Conservation (phyloP, 495 filamentous ascomycete species). For the Podospora appendiculata region DNA sequence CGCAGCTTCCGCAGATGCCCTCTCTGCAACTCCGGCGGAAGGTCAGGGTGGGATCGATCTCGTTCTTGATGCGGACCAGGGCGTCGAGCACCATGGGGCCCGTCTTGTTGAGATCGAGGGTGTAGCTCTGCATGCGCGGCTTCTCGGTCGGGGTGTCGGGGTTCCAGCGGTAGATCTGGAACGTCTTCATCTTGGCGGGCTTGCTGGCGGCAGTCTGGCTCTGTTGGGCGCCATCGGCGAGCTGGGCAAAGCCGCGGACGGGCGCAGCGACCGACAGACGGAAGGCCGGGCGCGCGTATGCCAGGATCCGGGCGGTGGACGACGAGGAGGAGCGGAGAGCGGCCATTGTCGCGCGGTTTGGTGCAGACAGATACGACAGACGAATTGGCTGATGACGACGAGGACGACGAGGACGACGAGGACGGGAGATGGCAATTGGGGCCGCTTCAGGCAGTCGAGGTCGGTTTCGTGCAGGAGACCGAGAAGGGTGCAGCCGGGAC, state of each 20-base stretch:
- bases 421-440: background rate
- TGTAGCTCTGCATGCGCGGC: slow-evolving; percentile 90
- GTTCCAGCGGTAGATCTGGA: slow-evolving; percentile 99
- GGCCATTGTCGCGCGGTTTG: slow-evolving; percentile 53
- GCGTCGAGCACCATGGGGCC: slow-evolving; percentile 98
- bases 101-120: slow-evolving; percentile 94
- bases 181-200: slow-evolving; percentile 65
- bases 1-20: slow-evolving; percentile 96
- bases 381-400: background rate
- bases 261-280: slow-evolving; percentile 21
- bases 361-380: slow-evolving; percentile 1
- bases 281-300: slow-evolving; percentile 41
- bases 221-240: slow-evolving; percentile 36
- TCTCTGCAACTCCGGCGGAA: slow-evolving; percentile 93
- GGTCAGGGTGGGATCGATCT: slow-evolving; percentile 91
- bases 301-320: slow-evolving; percentile 47
- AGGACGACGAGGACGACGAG: no score
- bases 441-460: background rate
- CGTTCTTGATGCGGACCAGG: slow-evolving; percentile 97
- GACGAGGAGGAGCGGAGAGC: slow-evolving; percentile 59
- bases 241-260: slow-evolving; percentile 36
- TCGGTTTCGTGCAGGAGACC: background rate
- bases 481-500: background rate
- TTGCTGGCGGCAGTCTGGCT: slow-evolving; percentile 36
- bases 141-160: slow-evolving; percentile 85